A percentile compares a stretch with the other conserved stretches of the same genome.
These are phyloP conservation scores for Neurospora sp. DNA, from an alignment of 495 filamentous ascomycete species.

Conservation along the genomic window DNA sequence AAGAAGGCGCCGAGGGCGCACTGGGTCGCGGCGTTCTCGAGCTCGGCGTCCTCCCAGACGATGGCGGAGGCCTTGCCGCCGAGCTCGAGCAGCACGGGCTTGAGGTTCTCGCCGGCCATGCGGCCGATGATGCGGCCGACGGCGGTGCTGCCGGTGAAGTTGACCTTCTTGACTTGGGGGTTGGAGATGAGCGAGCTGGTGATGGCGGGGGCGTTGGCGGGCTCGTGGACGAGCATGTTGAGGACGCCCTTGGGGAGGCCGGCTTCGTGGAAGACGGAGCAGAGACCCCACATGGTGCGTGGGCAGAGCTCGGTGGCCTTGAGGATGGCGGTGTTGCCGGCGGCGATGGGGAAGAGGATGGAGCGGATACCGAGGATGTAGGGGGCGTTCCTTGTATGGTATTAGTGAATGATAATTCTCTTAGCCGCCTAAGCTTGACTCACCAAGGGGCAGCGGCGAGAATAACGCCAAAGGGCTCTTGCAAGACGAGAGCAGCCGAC, in stretches of 20 bases:
- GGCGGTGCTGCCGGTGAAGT: constrained; percentile 54
- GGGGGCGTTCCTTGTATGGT: constrained; percentile 54
- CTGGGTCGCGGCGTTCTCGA: constrained; percentile 44
- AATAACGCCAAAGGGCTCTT: constrained; percentile 74
- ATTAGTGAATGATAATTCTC: constrained; percentile 13
- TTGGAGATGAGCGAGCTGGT: constrained; percentile 47
- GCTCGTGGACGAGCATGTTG: constrained; percentile 45
- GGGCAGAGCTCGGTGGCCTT: constrained; percentile 64
- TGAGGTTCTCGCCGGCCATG: constrained; percentile 51
- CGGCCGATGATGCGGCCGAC: constrained; percentile 49
- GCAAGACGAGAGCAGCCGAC: constrained; percentile 57
- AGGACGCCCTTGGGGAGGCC: constrained; percentile 54
- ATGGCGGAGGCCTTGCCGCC: constrained; percentile 59
- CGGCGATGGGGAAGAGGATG: constrained; percentile 65
- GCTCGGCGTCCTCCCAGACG: constrained; percentile 55
- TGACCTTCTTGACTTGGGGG: constrained; percentile 49
- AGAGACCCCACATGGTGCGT: constrained; percentile 62
- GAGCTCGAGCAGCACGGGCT: constrained; percentile 59
- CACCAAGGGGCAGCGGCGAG: constrained; percentile 81
- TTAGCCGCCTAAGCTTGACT: constrained; percentile 1
- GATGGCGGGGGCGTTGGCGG: constrained; percentile 42
- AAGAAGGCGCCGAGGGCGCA: constrained; percentile 44
- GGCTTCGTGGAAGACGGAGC: constrained; percentile 59
- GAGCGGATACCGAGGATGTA: constrained; percentile 60
- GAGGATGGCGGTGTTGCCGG: constrained; percentile 54